Conservation (phyloP, 805 yeast genomes). For the Candida ipomoeae region DNA sequence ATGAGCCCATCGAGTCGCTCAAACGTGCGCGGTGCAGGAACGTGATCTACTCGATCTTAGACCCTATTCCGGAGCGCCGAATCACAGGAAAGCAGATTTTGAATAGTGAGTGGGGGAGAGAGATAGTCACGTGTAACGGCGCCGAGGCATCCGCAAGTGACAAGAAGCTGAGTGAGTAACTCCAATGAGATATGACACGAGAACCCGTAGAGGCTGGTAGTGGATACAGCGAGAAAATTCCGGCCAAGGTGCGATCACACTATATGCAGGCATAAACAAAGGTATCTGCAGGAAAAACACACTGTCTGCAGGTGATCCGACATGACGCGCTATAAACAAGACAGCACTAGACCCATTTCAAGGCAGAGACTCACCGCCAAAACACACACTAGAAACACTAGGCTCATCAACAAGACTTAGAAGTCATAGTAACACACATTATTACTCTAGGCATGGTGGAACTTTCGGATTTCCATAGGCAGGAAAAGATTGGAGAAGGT, state of each 20-base stretch:
- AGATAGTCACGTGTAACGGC: conserved; percentile 73
- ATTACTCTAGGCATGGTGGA: conserved; percentile 58
- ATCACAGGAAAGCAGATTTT: conserved; percentile 84
- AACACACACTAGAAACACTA: no score
- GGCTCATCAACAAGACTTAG: no score
- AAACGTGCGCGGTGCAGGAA: conserved; percentile 88
- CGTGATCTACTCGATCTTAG: conserved; percentile 88
- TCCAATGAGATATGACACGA: conserved; percentile 2
- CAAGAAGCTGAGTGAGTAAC: not conserved
- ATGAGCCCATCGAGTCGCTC: conserved; percentile 83
- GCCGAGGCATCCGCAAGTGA: conserved; percentile 37
- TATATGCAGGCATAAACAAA: not conserved
- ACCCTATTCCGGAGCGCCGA: conserved; percentile 84
- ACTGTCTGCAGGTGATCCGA: no score
- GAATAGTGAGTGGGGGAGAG: conserved; percentile 95
- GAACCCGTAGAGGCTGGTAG: not conserved
- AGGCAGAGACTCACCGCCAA: no score
- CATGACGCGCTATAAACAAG: no score
- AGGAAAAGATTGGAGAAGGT: conserved; percentile 97
- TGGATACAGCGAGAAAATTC: no score
- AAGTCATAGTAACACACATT: not conserved
- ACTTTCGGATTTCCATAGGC: conserved; percentile 83
- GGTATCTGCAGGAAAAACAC: no score
- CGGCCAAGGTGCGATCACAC: no score
- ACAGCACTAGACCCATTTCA: no score